Base-by-base conservation (phyloP, 345 rosid genomes). In the Populus euphratica region DNA sequence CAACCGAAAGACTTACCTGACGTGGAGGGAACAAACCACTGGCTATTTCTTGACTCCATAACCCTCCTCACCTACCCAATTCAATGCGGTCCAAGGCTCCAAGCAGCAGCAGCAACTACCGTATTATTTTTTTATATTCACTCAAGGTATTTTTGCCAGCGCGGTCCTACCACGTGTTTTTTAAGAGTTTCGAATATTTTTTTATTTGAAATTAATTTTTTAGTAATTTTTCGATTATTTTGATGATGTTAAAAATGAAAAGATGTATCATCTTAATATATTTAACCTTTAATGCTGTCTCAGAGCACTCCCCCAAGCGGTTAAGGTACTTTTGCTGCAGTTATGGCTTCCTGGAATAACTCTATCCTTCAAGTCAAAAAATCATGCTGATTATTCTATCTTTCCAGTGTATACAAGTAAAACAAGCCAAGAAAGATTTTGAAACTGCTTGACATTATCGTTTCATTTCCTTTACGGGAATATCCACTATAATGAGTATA, bases 1-100 rank as follows among this genome's bases (percentile, higher is more conserved):
- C 64, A 10, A 59, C 25, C 64, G 16, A 23, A 10, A 23, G n/a
- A 9, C 29, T 56, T 23, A n/a, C 23, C 29, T 38, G 21, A 64
- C 79, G 61, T 75, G 82, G 35, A 75, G 44, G 41, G 49, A 29
- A 49, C 64, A 47, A 21, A n/a, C 27, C 36, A 39, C 62, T 35
- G 33, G 43, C 50, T 50, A 56, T 10, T 59, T 68, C 49, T 43
- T 69, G 73, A 67, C 74, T 66, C 47, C 44, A 41, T 2, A 41
- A 41, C 44, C 44, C 47, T 43, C 36, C 41, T 59, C 64, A 8
- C 65, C 25, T 8, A 21, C 7, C 65, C 25, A 7, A 21, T 20
- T 61, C 29, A 61, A 23, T 21, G 65, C 38, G 14, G 29, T n/a
- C 29, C 64, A 23, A 4, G 27, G 27, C 29, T 59, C 64, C 29